Conservation (phyloP, 805 yeast species). For the Candida namnaoensis region DNA sequence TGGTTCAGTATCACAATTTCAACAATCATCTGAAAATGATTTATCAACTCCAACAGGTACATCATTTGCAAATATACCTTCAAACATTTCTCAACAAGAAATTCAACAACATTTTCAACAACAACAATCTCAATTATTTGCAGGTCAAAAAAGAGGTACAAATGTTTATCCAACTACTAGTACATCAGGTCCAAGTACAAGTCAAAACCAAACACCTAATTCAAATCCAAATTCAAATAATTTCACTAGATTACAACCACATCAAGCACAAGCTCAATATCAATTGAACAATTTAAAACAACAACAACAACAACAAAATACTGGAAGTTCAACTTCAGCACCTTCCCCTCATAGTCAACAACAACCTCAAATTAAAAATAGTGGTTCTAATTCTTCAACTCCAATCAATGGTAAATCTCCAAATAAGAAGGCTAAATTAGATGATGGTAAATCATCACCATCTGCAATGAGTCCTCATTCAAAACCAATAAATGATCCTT, state of each 20-base stretch:
- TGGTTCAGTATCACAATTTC: conserved; percentile 2
- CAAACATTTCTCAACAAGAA: conserved; percentile 16
- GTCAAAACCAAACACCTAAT: conserved; percentile 1
- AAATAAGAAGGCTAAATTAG: conserved; percentile 13
- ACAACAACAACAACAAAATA: conserved; percentile 22
- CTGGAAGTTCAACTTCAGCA: no score
- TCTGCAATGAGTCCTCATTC: conserved; percentile 2
- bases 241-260: conserved; percentile 20
- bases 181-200: conserved; percentile 3
- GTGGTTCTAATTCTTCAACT: background rate
- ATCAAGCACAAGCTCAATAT: conserved; percentile 28
- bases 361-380: conserved; percentile 1
- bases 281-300: conserved; percentile 44
- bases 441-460: conserved; percentile 8
- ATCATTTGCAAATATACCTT: conserved; percentile 16
- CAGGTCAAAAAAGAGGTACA: conserved; percentile 13
- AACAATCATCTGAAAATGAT: conserved; percentile 3
- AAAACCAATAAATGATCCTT: background rate
- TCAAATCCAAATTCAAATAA: conserved; percentile 3
- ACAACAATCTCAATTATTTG: conserved; percentile 18
- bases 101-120: conserved; percentile 17
- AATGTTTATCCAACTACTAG: conserved; percentile 4
- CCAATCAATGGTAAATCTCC: conserved; percentile 5
- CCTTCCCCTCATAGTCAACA: no score
- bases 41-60: conserved; percentile 14